These are phyloP conservation scores for Manihot esculenta DNA, from an alignment of 441 rosid genomes.

Conservation along the genomic window DNA sequence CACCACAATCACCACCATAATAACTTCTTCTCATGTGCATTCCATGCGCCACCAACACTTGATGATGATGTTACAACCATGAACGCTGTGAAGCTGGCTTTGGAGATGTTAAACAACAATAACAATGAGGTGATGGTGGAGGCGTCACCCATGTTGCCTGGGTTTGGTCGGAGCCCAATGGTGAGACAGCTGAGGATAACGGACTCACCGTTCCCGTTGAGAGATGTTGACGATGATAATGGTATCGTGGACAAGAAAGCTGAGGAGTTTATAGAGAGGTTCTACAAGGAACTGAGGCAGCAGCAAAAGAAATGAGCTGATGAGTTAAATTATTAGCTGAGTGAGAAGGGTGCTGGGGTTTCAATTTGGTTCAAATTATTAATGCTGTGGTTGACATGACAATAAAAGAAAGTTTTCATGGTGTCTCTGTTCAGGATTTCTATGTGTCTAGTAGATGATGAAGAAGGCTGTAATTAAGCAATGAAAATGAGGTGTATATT, in stretches of 20 bases:
- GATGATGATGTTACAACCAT: constrained; percentile 46
- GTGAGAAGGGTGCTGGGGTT: no score
- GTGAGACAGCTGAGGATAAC: constrained; percentile 79
- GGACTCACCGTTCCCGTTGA: constrained; percentile 87
- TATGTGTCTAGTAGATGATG: no score
- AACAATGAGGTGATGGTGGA: constrained; percentile 29
- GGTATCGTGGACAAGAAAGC: constrained; percentile 68
- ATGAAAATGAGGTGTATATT: constrained; percentile 12
- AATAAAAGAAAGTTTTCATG: constrained; percentile 1
- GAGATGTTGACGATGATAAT: constrained; percentile 46
- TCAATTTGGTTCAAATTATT: no score
- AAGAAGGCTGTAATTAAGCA: background rate
- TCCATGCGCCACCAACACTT: constrained; percentile 52
- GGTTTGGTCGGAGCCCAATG: constrained; percentile 68
- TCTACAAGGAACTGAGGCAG: constrained; percentile 59
- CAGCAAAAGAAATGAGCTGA: constrained; percentile 39
- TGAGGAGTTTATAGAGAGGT: constrained; percentile 73
- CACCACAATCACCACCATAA: constrained; percentile 19
- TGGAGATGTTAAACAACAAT: constrained; percentile 56
- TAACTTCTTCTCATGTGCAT: constrained; percentile 52
- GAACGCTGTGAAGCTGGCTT: constrained; percentile 44
- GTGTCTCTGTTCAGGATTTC: background rate
- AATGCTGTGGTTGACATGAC: background rate
- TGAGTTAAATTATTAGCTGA: no score
- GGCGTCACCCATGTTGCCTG: constrained; percentile 71